Base-by-base conservation (phyloP, 2,329 filamentous ascomycete genomes). In the Aspergillaceae sp. region DNA sequence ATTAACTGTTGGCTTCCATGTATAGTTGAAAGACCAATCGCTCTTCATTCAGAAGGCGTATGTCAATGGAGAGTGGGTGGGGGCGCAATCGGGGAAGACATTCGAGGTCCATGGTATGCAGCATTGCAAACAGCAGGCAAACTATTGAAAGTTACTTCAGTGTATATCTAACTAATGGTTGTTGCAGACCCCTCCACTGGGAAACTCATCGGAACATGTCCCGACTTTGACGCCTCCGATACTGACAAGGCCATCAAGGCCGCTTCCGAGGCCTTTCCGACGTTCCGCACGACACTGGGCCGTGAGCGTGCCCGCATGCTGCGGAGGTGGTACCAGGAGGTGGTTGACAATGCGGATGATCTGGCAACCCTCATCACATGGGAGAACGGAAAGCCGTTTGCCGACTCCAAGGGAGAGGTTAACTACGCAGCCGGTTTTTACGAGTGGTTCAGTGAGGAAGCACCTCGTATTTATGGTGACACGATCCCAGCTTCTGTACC, bases 1-100 rank as follows among this genome's bases (percentile, higher is more conserved):
- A 38, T 38, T 19, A 26, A 19, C 8, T 8, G 3, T 47, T 46
- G 49, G 41, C 36, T 43, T 30, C 4, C 2, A 0, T 36, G 19
- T 41, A 4, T 43, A 89, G 83, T 79, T 91, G 60, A 86, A 82
- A 61, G 86, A 91, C 57, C 79, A 80, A 33, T 87, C 84, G 27
- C 78, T 98, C 49, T 79, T 97, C 60, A 96, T 94, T 73, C 80
- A 84, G 56, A 79, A 90, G 63, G 71, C 82, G 60, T 96, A 91
- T 63, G 83, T 97, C 61, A 91, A 98, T 65, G 92, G 92, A 60
- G 79, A 94, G 77, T 98, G 90, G 87, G 79, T 94, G 51, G 77
- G 78, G 57, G 87, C 91, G 56, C 80, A 82, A 61, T 94, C 88
- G 1, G 87, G 88, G 62, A 83, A 94, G 77, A 95, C 88, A 40